These are phyloP conservation scores for Trichoderma sp. DNA, from an alignment of 2,329 filamentous ascomycete genomes.

Conservation along the genomic window DNA sequence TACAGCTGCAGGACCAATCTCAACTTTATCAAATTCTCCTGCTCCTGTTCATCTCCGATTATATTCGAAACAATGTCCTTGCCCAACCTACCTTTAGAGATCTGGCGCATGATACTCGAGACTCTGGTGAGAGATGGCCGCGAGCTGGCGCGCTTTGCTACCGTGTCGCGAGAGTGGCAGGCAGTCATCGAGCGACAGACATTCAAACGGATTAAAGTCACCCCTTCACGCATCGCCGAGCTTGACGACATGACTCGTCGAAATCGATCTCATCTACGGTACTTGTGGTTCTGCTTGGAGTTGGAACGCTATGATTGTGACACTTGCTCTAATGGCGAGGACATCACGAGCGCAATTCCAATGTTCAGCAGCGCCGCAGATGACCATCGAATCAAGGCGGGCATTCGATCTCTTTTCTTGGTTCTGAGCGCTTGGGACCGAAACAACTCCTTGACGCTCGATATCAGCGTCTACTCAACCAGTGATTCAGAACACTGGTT, in stretches of 20 bases:
- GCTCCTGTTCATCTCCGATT: not conserved
- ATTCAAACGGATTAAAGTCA: slow-evolving; percentile 40
- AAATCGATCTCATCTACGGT: slow-evolving; percentile 36
- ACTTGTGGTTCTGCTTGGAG: slow-evolving; percentile 35
- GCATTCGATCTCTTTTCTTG: slow-evolving; percentile 29
- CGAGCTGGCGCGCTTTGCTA: slow-evolving; percentile 34
- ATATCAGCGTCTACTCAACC: slow-evolving; percentile 42
- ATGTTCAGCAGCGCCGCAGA: slow-evolving; percentile 13
- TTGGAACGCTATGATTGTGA: slow-evolving; percentile 32
- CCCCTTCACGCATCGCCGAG: slow-evolving; percentile 36
- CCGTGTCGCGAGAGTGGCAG: slow-evolving; percentile 42
- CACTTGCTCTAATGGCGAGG: no score
- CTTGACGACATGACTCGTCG: slow-evolving; percentile 38
- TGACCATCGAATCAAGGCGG: slow-evolving; percentile 28
- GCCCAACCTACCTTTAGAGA: not conserved
- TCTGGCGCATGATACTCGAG: slow-evolving; percentile 32
- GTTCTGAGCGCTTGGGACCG: slow-evolving; percentile 39
- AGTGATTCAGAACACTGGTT: slow-evolving; percentile 41
- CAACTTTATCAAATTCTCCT: not conserved
- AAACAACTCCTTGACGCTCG: slow-evolving; percentile 36
- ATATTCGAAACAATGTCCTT: not conserved
- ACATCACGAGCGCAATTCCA: no score
- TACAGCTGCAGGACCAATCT: not conserved
- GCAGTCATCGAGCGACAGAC: slow-evolving; percentile 36
- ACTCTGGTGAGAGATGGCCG: slow-evolving; percentile 33